Base-by-base conservation (phyloP, 345 rosid genomes). In the Trapa incisa region DNA sequence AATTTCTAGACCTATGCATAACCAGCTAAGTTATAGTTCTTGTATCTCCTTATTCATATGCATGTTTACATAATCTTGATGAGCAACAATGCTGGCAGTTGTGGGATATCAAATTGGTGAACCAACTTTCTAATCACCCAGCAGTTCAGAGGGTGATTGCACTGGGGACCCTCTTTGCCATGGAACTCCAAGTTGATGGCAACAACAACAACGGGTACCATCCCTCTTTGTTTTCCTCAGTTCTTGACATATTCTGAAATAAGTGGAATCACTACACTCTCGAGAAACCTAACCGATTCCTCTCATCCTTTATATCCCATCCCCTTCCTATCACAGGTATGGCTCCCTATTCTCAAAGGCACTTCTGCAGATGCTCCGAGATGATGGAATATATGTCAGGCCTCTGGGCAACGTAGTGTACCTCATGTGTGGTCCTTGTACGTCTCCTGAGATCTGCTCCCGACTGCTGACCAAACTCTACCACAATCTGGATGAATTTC, bases 371-470 rank as follows among this genome's bases (percentile, higher is more conserved):
- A 79, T 80, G 85, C 93, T 91, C 70, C 82, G 87, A 0, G 83
- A 80, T 68, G 99, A 87, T 61, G 93, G 95, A 7, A 71, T 94
- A 65, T 85, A 86, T 85, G 75, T 68, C 81, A 84, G 96, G 60
- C 96, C 97, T 61, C 82, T 94, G 32, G 99, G 99, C 45, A 87
- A 87, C 76, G 95, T 91, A 29, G 78, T 94, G 15, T 94, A 94
- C 73, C 82, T 94, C 73, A 85, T 94, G 87, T 91, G 91, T 66
- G 91, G 95, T 0, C 97, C 99, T 65, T 89, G 91, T 70, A 85
- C 96, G 12, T 68, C 89, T 48, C 86, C 97, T 5, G 77, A 81
- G 48, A 72, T 71, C 68, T 94, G 97, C 85, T 61, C 63, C n/a
- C 77, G 50, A 63, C 81, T 83, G 8, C 91, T 94, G 37, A 7